phyloP scores from a whole-genome alignment of 129 eudicot genomes.

The Ambrosia trifida region DNA sequence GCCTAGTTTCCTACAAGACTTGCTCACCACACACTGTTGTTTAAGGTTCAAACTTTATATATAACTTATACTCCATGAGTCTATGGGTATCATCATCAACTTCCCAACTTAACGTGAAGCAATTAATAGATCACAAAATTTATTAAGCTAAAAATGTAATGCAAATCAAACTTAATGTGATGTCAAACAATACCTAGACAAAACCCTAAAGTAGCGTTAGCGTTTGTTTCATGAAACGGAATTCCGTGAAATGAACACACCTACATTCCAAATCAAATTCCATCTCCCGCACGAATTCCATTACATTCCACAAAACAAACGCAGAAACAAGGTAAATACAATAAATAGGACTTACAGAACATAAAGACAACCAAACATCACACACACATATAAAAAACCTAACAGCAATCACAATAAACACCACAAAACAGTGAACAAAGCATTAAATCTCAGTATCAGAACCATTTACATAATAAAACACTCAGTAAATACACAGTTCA shows the following conservation, averaged over 20 bases:
- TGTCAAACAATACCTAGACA: neutral
- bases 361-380: conserved; percentile 86
- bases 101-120: neutral
- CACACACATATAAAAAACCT: conserved; percentile 16
- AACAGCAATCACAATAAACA: neutral
- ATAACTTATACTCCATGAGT: neutral
- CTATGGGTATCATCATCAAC: conserved; percentile 10
- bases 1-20: conserved; percentile 13
- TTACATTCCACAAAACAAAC: too few relatives aligned
- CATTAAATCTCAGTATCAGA: neutral
- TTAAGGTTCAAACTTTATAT: neutral
- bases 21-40: neutral
- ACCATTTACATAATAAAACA: neutral
- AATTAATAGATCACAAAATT: neutral
- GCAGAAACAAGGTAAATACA: neutral
- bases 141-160: neutral
- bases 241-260: too few relatives aligned
- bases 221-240: too few relatives aligned
- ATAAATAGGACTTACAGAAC: conserved; percentile 42
- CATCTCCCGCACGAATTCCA: too few relatives aligned
- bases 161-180: neutral
- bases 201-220: conserved; percentile 21
- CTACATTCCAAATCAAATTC: too few relatives aligned
- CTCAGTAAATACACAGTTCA: conserved; percentile 3
- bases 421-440: neutral